A percentile compares a stretch with the other conserved stretches of the same genome.
These are phyloP conservation scores for Phytophthora sojae DNA, from an alignment of 352 stramenopile genomes.

Conservation along the genomic window DNA sequence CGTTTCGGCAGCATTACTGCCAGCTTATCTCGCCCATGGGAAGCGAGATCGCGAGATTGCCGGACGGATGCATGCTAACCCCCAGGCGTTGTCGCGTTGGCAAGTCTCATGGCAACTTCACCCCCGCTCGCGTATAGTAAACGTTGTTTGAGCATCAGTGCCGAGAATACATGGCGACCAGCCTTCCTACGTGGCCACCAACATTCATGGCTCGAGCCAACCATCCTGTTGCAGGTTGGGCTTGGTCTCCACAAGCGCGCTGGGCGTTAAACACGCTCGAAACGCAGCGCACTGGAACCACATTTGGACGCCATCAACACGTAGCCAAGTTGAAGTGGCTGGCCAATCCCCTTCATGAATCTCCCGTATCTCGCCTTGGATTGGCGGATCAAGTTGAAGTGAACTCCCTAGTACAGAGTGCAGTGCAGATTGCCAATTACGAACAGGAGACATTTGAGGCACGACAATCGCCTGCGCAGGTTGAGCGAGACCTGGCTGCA, in stretches of 20 bases:
- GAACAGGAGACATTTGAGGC: not conserved
- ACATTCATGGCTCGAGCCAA: not conserved
- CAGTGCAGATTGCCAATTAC: not conserved
- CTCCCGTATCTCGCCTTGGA: not conserved
- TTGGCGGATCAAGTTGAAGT: not conserved
- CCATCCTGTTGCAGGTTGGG: not conserved
- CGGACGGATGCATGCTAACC: not conserved
- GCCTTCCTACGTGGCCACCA: no score
- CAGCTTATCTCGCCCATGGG: not conserved
- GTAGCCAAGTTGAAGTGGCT: slow-evolving; percentile 16
- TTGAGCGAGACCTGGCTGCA: not conserved
- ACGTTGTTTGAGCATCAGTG: not conserved
- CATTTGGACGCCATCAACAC: no score
- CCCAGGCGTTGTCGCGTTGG: not conserved
- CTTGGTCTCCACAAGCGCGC: slow-evolving; percentile 4
- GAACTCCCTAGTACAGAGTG: not conserved
- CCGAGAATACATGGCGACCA: no score
- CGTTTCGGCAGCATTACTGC: slow-evolving; percentile 1
- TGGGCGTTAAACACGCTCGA: not conserved
- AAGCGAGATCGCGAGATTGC: not conserved
- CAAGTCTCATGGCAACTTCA: not conserved
- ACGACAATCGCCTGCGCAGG: not conserved
- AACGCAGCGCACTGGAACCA: slow-evolving; percentile 13
- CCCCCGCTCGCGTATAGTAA: not conserved
- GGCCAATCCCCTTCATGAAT: slow-evolving; percentile 10